phyloP scores from a whole-genome alignment of 2,329 filamentous ascomycete genomes.

The Ascochyta viciae-villosae region DNA sequence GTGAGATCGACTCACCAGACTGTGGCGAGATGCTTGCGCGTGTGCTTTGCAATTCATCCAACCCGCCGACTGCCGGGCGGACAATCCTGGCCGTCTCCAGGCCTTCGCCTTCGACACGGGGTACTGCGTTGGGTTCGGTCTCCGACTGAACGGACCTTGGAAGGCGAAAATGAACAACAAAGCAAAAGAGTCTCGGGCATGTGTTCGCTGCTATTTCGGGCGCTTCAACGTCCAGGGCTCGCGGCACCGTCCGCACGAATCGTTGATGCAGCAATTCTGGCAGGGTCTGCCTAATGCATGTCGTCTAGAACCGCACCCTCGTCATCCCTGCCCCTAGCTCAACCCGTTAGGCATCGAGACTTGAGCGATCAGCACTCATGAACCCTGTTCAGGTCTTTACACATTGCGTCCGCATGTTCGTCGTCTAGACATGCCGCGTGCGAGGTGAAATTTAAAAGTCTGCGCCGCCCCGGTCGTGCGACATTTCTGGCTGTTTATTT shows the following conservation, averaged over 20 bases:
- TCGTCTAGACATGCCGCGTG: conserved; percentile 19
- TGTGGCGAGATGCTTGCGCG: conserved; percentile 37
- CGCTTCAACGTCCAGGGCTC: conserved; percentile 10
- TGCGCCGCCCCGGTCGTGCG: conserved; percentile 22
- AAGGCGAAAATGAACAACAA: conserved; percentile 11
- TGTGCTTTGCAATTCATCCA: conserved; percentile 23
- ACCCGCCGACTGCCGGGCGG: conserved; percentile 5
- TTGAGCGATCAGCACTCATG: conserved; percentile 30
- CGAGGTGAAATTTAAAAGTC: conserved; percentile 29
- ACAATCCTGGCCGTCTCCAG: conserved; percentile 7
- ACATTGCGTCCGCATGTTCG: conserved; percentile 29
- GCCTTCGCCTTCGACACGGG: conserved; percentile 9
- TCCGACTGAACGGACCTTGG: conserved; percentile 13
- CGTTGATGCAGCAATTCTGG: conserved; percentile 17
- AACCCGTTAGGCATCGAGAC: conserved; percentile 34
- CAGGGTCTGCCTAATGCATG: conserved; percentile 18
- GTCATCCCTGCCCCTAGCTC: conserved; percentile 33
- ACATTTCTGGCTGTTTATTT: conserved; percentile 9
- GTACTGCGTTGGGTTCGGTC: conserved; percentile 10
- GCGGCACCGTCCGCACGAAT: conserved; percentile 17
- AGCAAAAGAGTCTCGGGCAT: conserved; percentile 12
- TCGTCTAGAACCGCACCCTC: conserved; percentile 24
- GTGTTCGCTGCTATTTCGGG: conserved; percentile 20
- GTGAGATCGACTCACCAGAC: conserved; percentile 18
- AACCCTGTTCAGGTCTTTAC: conserved; percentile 24